Percentiles rank a stretch among this genome's conserved stretches.
phyloP scores from a whole-genome alignment of 2,329 filamentous ascomycete genomes.

The Pseudopithomyces maydicus region DNA sequence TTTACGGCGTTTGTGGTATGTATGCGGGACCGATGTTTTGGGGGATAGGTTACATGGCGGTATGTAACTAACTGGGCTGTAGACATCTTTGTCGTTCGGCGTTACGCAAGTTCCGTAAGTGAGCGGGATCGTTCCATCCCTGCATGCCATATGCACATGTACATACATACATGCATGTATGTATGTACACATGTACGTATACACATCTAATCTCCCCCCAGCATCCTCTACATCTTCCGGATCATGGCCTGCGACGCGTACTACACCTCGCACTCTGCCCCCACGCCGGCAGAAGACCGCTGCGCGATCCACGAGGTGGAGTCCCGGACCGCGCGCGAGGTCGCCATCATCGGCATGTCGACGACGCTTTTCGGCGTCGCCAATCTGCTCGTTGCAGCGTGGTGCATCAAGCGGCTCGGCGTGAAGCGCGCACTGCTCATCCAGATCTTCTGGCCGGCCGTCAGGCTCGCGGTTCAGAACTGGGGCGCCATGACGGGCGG shows the following conservation, averaged over 20 bases:
- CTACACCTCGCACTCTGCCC: constrained; percentile 62
- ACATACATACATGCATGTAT: too few relatives aligned
- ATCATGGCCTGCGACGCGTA: constrained; percentile 75
- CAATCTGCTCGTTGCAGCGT: constrained; percentile 71
- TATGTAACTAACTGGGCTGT: constrained; percentile 14
- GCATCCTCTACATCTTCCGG: constrained; percentile 67
- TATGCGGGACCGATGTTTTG: too few relatives aligned
- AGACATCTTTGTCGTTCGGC: constrained; percentile 53
- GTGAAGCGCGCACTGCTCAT: constrained; percentile 66
- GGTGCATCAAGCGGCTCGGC: constrained; percentile 69
- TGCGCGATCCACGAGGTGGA: constrained; percentile 68
- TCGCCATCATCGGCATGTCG: constrained; percentile 68
- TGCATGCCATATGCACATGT: background rate
- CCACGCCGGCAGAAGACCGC: constrained; percentile 54
- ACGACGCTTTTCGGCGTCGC: constrained; percentile 71
- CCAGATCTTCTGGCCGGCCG: constrained; percentile 68
- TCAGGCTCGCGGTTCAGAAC: constrained; percentile 68
- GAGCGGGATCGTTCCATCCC: background rate
- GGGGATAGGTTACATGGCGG: too few relatives aligned
- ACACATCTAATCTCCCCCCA: background rate
- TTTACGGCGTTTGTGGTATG: constrained; percentile 3
- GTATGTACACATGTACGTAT: too few relatives aligned
- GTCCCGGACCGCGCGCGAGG: constrained; percentile 66
- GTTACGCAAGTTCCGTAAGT: constrained; percentile 54
- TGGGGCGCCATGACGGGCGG: constrained; percentile 67